phyloP scores from a whole-genome alignment of 1,284 basidiomycete genomes.

The Sutorius eximius region DNA sequence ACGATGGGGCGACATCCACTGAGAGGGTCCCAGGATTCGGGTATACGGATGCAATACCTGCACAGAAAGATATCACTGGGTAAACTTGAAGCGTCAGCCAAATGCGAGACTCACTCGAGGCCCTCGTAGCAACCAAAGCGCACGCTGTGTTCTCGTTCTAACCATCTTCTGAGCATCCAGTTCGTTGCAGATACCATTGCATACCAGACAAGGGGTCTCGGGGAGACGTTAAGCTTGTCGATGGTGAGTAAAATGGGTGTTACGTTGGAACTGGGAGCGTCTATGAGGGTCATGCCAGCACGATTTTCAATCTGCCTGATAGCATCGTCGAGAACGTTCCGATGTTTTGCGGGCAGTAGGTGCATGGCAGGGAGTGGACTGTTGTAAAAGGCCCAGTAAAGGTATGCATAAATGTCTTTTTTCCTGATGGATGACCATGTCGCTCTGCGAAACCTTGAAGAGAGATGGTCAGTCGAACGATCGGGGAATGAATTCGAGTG shows the following conservation, averaged over 20 bases:
- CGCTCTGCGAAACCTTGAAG: conserved; percentile 64
- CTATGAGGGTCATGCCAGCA: conserved; percentile 63
- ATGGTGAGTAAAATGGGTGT: conserved; percentile 73
- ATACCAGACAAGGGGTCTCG: conserved; percentile 77
- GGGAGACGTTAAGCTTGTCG: conserved; percentile 70
- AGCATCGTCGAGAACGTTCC: conserved; percentile 56
- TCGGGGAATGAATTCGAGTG: neutral
- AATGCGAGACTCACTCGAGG: conserved; percentile 54
- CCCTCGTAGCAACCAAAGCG: conserved; percentile 52
- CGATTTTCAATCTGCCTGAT: conserved; percentile 70
- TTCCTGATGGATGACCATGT: conserved; percentile 72
- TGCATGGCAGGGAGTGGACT: conserved; percentile 53
- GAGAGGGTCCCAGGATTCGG: conserved; percentile 58
- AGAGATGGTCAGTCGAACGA: conserved; percentile 5
- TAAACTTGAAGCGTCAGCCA: neutral
- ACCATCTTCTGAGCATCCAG: conserved; percentile 44
- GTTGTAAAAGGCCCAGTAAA: conserved; percentile 85
- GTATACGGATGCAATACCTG: conserved; percentile 76
- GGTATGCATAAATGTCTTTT: conserved; percentile 72
- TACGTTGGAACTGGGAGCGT: conserved; percentile 59
- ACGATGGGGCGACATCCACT: conserved; percentile 69
- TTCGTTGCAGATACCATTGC: conserved; percentile 59
- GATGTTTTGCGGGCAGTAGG: conserved; percentile 46
- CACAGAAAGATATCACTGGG: neutral
- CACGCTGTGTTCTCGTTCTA: conserved; percentile 49